Evolutionary conservation across 2,329 filamentous ascomycete species (phyloP), one percentile per base, ranked within the genome.

Genomic region (Cadophora sp.): DNA sequence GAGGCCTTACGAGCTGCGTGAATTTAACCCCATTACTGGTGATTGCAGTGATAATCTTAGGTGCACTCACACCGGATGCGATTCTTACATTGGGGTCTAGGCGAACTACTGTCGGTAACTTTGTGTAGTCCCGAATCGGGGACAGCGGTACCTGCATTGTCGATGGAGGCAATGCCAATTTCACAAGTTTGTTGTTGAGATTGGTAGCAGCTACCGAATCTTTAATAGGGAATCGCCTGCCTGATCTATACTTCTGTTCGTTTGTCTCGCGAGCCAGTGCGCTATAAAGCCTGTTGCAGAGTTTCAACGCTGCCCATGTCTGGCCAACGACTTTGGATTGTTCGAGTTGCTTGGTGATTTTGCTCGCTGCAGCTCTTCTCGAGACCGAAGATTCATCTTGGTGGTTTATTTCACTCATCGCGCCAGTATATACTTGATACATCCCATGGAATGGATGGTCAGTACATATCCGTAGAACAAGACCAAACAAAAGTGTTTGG

Each of bases 371-470:
- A 69, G 84, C 85, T 73, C 91, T 88, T 59, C 96, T 89, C 4
- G 91, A 90, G 22, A 89, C 81, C 0, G 92, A 91, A 3, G 91
- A 86, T 48, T 91, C 87, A 71, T 97, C 95, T 72, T 91, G 89
- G 62, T 83, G 84, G 73, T 90, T 89, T 60, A 85, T 86, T 67
- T 89, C 90, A 62, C 86, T 88, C 73, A 89, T 91, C 53, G 87
- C 89, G 24, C 91, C 90, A 2, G 94, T 92, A 83, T 95, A 97
- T 50, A 99, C 93, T 73, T 98, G 94, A 77, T 99, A 97, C 89
- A 98, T 95, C 59, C 94, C 94, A 76, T 99, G 96, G 78, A 94
- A 97, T 0, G 96, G 96, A 79, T 99, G 96, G 66, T 99, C 94
- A 13, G 87, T 84, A 76, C 95, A 98, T 64, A 99, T 97, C 9